Evolutionary conservation across 805 yeast genomes (phyloP).

Genomic region (Metschnikowia borealis): DNA sequence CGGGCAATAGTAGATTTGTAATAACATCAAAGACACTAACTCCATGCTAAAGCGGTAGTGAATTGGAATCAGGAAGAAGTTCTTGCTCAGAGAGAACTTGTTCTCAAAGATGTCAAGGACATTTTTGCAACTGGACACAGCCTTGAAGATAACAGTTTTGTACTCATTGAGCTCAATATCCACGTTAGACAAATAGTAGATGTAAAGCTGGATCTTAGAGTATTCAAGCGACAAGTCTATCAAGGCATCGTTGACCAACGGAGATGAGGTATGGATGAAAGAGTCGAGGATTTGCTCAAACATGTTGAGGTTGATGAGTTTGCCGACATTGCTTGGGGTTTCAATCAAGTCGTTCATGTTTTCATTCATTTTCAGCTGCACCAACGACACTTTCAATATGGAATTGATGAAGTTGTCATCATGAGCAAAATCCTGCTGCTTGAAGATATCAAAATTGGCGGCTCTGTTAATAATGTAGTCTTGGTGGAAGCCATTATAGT

Average conservation of each 20-base stretch:
- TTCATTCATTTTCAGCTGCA: slow-evolving; percentile 39
- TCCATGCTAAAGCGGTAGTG: slow-evolving; percentile 39
- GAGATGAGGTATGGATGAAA: slow-evolving; percentile 18
- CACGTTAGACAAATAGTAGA: slow-evolving; percentile 29
- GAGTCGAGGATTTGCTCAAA: slow-evolving; percentile 38
- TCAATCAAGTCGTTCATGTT: slow-evolving; percentile 31
- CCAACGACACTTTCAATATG: slow-evolving; percentile 28
- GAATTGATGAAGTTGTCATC: slow-evolving; percentile 24
- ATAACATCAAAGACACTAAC: slow-evolving; percentile 27
- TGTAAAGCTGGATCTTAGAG: slow-evolving; percentile 36
- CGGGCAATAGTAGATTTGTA: slow-evolving; percentile 23
- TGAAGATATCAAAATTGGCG: slow-evolving; percentile 23
- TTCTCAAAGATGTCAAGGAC: slow-evolving; percentile 25
- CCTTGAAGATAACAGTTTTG: slow-evolving; percentile 23
- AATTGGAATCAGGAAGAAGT: slow-evolving; percentile 34
- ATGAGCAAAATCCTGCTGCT: slow-evolving; percentile 10
- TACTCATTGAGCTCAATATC: slow-evolving; percentile 27
- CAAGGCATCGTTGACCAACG: slow-evolving; percentile 20
- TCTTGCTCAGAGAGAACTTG: slow-evolving; percentile 17
- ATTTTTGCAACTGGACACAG: slow-evolving; percentile 25
- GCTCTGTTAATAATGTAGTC: slow-evolving; percentile 38
- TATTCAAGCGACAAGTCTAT: slow-evolving; percentile 32
- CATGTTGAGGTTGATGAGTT: slow-evolving; percentile 38
- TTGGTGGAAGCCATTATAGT: slow-evolving; percentile 24
- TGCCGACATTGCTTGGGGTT: slow-evolving; percentile 25